A percentile compares a stretch with the other conserved stretches of the same genome.
Evolutionary conservation across 345 rosid genomes (phyloP).

Genomic region (Stellera chamaejasme): DNA sequence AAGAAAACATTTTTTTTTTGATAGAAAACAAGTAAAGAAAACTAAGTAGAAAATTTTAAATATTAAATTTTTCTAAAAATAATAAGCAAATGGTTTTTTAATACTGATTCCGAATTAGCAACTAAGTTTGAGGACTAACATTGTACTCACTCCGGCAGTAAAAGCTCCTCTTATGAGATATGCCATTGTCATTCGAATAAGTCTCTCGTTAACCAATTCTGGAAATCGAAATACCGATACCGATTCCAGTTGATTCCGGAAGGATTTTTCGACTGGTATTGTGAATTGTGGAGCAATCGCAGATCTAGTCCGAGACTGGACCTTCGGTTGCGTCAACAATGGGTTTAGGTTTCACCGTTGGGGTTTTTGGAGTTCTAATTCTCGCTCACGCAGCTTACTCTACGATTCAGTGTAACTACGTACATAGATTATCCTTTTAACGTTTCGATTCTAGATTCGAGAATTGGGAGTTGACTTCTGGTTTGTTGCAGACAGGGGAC

Average conservation of each 20-base stretch:
- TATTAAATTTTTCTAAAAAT: no score
- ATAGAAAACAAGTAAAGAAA: no score
- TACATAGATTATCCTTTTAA: neutral
- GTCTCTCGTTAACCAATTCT: no score
- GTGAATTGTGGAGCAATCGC: constrained; percentile 3
- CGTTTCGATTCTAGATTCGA: neutral
- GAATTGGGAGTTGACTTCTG: constrained; percentile 4
- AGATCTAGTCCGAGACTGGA: neutral
- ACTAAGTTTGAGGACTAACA: no score
- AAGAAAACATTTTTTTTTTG: no score
- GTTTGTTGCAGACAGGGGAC: constrained; percentile 58
- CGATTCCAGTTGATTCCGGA: neutral
- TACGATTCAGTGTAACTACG: constrained; percentile 63
- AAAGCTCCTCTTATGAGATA: no score
- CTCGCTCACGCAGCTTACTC: constrained; percentile 92
- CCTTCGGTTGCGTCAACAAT: constrained; percentile 13
- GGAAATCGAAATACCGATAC: no score
- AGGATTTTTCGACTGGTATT: neutral
- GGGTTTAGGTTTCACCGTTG: constrained; percentile 58
- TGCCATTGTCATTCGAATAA: no score
- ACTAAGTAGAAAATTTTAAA: no score
- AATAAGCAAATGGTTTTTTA: no score
- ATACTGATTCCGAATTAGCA: no score
- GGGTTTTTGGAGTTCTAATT: constrained; percentile 54
- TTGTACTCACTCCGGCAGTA: no score